Evolutionary conservation across 495 filamentous ascomycete species (phyloP).

Genomic region (Hyaloscypha variabilis): DNA sequence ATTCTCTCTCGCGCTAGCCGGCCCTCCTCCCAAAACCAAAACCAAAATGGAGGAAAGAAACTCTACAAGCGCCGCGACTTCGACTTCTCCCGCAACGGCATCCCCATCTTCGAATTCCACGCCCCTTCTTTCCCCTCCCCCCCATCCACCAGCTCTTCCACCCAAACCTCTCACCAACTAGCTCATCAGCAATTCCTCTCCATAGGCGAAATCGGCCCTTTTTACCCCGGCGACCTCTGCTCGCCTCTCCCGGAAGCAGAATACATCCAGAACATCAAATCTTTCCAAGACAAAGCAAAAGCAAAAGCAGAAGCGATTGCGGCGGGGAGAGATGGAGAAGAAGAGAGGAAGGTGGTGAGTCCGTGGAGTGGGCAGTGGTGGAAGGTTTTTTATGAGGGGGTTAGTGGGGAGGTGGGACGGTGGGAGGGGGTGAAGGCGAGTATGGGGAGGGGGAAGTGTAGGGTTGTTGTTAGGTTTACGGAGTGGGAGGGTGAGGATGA

Average conservation of each 20-base stretch:
- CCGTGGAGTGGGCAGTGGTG: conserved; percentile 1
- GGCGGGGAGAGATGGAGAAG: neutral
- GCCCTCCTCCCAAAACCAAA: neutral
- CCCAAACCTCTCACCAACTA: too few species aligned
- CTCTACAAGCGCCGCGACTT: conserved; percentile 23
- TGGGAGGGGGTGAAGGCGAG: neutral
- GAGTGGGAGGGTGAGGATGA: neutral
- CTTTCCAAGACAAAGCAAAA: conserved; percentile 6
- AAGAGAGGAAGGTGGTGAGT: neutral
- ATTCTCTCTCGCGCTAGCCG: neutral
- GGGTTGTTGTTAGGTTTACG: conserved; percentile 3
- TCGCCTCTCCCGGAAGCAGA: too few species aligned
- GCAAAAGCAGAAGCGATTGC: neutral
- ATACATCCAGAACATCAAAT: too few species aligned
- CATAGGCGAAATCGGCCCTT: conserved; percentile 1
- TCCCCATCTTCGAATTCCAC: conserved; percentile 27
- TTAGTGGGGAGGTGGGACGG: neutral
- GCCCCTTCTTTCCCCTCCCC: neutral
- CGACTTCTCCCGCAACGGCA: conserved; percentile 24
- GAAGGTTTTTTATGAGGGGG: neutral
- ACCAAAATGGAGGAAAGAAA: neutral
- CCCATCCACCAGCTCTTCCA: too few species aligned
- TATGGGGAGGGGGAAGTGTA: neutral
- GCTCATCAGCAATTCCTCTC: conserved; percentile 2
- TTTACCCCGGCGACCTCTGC: conserved; percentile 2